A percentile compares a stretch with the other conserved stretches of the same genome.
Conservation (phyloP, 345 rosid genomes). For the Dipteronia sinensis region DNA sequence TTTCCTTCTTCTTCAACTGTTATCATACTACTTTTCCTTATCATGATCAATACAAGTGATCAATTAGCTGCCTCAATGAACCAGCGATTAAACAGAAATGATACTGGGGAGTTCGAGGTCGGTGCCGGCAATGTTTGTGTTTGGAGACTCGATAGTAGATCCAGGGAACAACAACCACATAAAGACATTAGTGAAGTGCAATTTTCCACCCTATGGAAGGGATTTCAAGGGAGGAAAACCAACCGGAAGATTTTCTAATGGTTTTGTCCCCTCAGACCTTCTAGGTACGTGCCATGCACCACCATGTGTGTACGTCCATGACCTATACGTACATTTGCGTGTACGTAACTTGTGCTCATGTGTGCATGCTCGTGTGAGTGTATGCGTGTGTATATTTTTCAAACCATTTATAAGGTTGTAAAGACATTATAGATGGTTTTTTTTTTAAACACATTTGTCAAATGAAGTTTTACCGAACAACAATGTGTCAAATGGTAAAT, state of each 20-base stretch:
- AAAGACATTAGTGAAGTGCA: constrained; percentile 38
- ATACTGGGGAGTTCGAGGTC: background rate
- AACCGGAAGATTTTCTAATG: constrained; percentile 59
- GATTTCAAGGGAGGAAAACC: constrained; percentile 44
- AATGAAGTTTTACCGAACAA: too few relatives aligned
- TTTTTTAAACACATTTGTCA: too few relatives aligned
- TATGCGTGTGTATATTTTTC: too few relatives aligned
- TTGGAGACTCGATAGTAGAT: constrained; percentile 62
- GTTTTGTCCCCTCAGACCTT: constrained; percentile 53
- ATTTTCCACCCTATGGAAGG: constrained; percentile 60
- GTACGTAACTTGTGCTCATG: too few relatives aligned
- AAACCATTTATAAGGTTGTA: too few relatives aligned
- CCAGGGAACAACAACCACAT: constrained; percentile 60
- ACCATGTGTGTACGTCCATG: too few relatives aligned
- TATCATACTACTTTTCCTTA: background rate
- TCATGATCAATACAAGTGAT: too few relatives aligned
- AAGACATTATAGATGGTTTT: too few relatives aligned
- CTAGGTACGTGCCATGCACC: constrained; percentile 32
- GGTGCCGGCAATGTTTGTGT: constrained; percentile 39
- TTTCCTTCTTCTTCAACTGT: background rate
- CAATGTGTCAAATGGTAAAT: too few relatives aligned
- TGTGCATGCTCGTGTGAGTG: too few relatives aligned
- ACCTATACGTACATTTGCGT: too few relatives aligned
- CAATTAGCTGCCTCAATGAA: too few relatives aligned
- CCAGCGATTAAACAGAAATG: constrained; percentile 25